These are phyloP conservation scores for Lichina pygmaea DNA, from an alignment of 495 filamentous ascomycete species.

Conservation along the genomic window DNA sequence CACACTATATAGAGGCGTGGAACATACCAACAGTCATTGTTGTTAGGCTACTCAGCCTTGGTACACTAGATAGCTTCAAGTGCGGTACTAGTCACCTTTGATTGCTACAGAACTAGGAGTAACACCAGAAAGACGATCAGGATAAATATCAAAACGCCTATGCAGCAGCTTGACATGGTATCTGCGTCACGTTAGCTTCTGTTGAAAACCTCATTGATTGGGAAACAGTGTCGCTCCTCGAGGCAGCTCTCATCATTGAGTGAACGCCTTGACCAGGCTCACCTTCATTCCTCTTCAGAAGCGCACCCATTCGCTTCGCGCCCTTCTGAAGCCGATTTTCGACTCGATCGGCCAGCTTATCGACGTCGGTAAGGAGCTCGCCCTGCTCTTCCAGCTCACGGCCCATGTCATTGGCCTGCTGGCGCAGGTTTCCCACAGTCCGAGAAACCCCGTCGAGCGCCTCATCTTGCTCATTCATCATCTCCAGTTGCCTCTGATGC, in stretches of 20 bases:
- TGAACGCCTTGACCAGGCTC: constrained; percentile 10
- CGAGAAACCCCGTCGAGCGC: constrained; percentile 75
- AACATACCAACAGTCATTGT: no score
- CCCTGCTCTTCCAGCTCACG: constrained; percentile 83
- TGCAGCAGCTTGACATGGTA: constrained; percentile 74
- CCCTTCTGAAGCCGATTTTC: constrained; percentile 65
- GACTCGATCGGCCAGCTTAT: constrained; percentile 60
- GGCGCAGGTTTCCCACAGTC: constrained; percentile 68
- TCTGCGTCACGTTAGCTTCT: constrained; percentile 17
- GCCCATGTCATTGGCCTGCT: constrained; percentile 87
- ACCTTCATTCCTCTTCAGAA: constrained; percentile 86
- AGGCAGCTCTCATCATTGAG: constrained; percentile 7
- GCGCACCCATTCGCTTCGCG: constrained; percentile 55
- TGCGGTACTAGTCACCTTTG: no score
- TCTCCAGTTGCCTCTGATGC: constrained; percentile 66
- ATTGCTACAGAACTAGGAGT: constrained; percentile 15
- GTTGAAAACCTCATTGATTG: constrained; percentile 8
- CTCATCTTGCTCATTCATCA: constrained; percentile 90
- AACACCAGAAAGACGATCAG: constrained; percentile 65
- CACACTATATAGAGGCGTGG: no score
- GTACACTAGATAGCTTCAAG: no score
- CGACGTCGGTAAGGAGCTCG: constrained; percentile 53
- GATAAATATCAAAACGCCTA: constrained; percentile 59
- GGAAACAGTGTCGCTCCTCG: neutral
- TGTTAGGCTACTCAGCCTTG: no score